A percentile compares a stretch with the other conserved stretches of the same genome.
These are phyloP conservation scores for Podila verticillata DNA, from an alignment of 192 early-diverging fungal species.

Conservation along the genomic window DNA sequence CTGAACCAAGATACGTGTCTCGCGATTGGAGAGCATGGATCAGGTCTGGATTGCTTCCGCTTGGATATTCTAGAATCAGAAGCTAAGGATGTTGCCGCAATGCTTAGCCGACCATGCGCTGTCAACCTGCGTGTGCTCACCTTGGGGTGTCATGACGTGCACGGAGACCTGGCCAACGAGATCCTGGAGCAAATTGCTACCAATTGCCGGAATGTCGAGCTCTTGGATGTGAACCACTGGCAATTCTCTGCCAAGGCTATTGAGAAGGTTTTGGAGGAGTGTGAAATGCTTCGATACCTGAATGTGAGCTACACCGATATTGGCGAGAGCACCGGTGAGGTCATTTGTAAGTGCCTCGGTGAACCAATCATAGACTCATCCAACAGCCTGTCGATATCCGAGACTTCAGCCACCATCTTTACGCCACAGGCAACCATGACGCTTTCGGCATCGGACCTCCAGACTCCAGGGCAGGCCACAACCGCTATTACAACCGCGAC, in stretches of 20 bases:
- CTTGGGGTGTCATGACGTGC: constrained; percentile 43
- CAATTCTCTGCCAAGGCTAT: constrained; percentile 43
- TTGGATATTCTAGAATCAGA: constrained; percentile 46
- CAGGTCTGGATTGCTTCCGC: constrained; percentile 47
- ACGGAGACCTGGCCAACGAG: constrained; percentile 40
- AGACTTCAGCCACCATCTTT: not conserved
- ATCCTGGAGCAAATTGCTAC: constrained; percentile 44
- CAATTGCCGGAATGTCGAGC: constrained; percentile 41
- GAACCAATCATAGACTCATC: constrained; percentile 10
- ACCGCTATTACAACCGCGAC: not conserved
- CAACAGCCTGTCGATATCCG: not conserved
- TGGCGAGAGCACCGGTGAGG: constrained; percentile 21
- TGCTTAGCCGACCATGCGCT: constrained; percentile 30
- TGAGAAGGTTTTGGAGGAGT: constrained; percentile 32
- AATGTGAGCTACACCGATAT: constrained; percentile 44
- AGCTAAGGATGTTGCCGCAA: constrained; percentile 34
- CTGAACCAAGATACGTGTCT: constrained; percentile 36
- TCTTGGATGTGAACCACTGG: constrained; percentile 51
- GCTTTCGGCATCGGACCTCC: too few species aligned
- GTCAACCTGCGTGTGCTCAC: constrained; percentile 35
- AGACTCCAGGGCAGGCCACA: not conserved
- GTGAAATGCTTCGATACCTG: constrained; percentile 41
- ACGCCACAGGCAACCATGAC: not conserved
- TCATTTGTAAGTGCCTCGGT: constrained; percentile 36
- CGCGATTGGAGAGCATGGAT: constrained; percentile 41